Percentiles rank a stretch among this genome's conserved stretches.
Evolutionary conservation across 345 rosid genomes (phyloP).

Genomic region (Syzygium aromaticum): DNA sequence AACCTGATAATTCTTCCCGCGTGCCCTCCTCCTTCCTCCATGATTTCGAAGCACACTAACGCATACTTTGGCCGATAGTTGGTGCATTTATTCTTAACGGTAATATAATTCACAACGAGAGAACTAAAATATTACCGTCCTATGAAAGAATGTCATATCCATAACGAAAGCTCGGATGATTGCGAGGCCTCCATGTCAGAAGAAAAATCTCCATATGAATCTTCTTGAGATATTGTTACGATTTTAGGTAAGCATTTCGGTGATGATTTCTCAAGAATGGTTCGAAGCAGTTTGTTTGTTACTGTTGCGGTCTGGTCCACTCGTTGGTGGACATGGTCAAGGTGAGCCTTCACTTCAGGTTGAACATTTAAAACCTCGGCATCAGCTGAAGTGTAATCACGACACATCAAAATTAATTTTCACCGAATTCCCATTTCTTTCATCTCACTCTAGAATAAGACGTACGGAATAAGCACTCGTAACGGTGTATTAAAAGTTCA

Average conservation of each 20-base stretch:
- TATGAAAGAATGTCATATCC: neutral
- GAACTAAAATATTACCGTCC: neutral
- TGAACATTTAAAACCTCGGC: neutral
- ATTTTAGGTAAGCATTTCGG: neutral
- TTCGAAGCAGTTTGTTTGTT: neutral
- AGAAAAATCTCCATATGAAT: neutral
- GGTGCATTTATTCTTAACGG: neutral
- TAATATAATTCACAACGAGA: neutral
- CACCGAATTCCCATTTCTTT: neutral
- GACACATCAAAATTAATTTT: neutral
- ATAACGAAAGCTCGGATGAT: neutral
- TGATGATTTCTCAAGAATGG: neutral
- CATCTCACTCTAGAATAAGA: neutral
- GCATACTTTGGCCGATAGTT: neutral
- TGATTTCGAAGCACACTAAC: neutral
- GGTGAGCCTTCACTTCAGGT: neutral
- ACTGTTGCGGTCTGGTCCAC: neutral
- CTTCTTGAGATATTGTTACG: neutral
- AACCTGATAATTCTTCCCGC: neutral
- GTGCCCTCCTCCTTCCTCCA: neutral
- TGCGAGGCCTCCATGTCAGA: neutral
- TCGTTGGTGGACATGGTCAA: neutral
- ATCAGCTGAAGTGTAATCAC: neutral
- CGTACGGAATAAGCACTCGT: fast-evolving
- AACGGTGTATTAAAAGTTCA: neutral